Base-by-base conservation (phyloP, 2,329 filamentous ascomycete species). In the Colletotrichum orbiculare region DNA sequence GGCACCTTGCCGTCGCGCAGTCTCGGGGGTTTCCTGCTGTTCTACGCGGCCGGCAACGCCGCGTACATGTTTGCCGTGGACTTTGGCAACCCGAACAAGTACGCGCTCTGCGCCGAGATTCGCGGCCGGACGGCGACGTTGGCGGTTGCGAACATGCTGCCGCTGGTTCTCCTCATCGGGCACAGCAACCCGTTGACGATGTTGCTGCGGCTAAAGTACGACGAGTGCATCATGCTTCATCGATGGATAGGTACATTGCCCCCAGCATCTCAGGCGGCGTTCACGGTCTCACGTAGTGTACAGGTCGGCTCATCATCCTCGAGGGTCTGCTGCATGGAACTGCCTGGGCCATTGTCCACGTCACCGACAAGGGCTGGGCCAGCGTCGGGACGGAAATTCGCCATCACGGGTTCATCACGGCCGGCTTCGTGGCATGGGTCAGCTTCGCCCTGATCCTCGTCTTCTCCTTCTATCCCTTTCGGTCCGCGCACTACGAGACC, bases 111-210 rank as follows among this genome's bases (percentile, higher is more conserved):
- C 13, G 60, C 60, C 11, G 60, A 63, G 60, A 15, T 83, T 46
- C 76, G 79, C 25, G 81, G 81, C 67, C 79, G 82, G 11, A 72
- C 74, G 15, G 76, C 73, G 15, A 77, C 75, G 9, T 75, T 82
- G 70, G 76, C 79, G 8, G 77, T 78, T 5, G 74, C 78, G 57
- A 82, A 81, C 65, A 60, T 81, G 67, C 76, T 82, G 57, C 79
- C 79, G 2, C 72, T 82, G 17, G 71, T 81, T 8, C 65, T 81
- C 37, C 69, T 80, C 72, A 76, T 77, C 17, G 78, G 78, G 6
- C 73, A 79, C 41, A 80, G 79, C 67, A 82, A 81, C 61, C 79
- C 79, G 10, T 64, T 81, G 48, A 81, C 81, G 53, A 69, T 69
- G 8, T 69, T 79, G 62, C 74, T 81, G n/a, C 74, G 75, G 55